These are phyloP conservation scores for Russula dissimulans DNA, from an alignment of 768 basidiomycete genomes.

Conservation along the genomic window DNA sequence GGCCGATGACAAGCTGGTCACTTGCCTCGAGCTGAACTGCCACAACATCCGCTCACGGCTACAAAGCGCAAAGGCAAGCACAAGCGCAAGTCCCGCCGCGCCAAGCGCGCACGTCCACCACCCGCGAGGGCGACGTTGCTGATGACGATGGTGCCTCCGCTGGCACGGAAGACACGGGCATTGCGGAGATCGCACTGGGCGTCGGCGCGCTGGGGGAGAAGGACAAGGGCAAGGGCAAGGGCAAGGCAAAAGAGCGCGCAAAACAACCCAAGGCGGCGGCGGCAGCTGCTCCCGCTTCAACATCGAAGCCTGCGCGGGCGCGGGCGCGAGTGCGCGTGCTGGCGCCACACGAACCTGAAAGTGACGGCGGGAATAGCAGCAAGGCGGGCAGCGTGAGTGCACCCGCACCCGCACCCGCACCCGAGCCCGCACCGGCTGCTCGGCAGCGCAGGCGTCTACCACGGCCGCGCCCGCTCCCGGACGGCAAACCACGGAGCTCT, in stretches of 20 bases:
- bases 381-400: not conserved
- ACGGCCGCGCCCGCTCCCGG: not conserved
- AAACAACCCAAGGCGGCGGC: not conserved
- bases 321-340: not conserved
- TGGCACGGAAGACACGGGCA: constrained; percentile 25
- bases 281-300: not conserved
- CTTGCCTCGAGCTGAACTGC: constrained; percentile 51
- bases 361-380: constrained; percentile 1
- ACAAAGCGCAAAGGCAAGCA: constrained; percentile 11
- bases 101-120: constrained; percentile 24
- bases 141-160: constrained; percentile 23
- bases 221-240: constrained; percentile 2
- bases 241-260: not conserved
- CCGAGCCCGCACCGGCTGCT: not conserved
- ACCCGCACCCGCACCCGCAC: not conserved
- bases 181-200: constrained; percentile 26
- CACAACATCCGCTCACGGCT: constrained; percentile 30
- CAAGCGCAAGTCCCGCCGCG: constrained; percentile 19
- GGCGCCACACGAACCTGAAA: not conserved
- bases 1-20: constrained; percentile 55
- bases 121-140: constrained; percentile 14
- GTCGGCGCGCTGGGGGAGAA: constrained; percentile 14
- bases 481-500: not conserved
- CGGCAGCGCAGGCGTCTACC: not conserved
- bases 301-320: not conserved